These are phyloP conservation scores for Xylaria sp. DNA, from an alignment of 2,329 filamentous ascomycete species.

Conservation along the genomic window DNA sequence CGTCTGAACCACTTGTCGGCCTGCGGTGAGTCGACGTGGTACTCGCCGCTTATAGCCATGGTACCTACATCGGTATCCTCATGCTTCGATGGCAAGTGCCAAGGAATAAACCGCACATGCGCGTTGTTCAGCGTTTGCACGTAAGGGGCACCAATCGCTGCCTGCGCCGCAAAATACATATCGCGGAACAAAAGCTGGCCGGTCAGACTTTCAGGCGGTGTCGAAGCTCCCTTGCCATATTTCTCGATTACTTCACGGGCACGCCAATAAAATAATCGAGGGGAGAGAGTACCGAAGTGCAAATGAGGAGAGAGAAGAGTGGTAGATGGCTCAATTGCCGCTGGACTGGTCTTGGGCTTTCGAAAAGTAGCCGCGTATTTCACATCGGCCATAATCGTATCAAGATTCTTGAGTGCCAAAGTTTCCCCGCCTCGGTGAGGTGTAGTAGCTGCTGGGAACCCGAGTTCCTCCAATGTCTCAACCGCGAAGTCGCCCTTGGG, in stretches of 20 bases:
- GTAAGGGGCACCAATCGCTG: slow-evolving; percentile 72
- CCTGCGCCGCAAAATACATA: slow-evolving; percentile 86
- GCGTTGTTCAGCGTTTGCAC: slow-evolving; percentile 73
- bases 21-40: slow-evolving; percentile 70
- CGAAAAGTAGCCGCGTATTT: slow-evolving; percentile 78
- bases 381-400: slow-evolving; percentile 68
- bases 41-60: slow-evolving; percentile 65
- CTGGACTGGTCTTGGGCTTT: slow-evolving; percentile 80
- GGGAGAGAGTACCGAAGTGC: slow-evolving; percentile 79
- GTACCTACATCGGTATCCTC: slow-evolving; percentile 54
- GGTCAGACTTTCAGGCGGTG: slow-evolving; percentile 74
- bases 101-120: slow-evolving; percentile 79
- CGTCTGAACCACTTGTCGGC: slow-evolving; percentile 74
- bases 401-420: slow-evolving; percentile 67
- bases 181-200: slow-evolving; percentile 82
- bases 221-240: slow-evolving; percentile 66
- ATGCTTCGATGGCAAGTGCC: slow-evolving; percentile 75
- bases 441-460: slow-evolving; percentile 72
- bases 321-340: slow-evolving; percentile 77
- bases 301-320: slow-evolving; percentile 78
- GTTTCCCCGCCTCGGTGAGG: slow-evolving; percentile 78
- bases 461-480: slow-evolving; percentile 78
- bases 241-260: slow-evolving; percentile 70
- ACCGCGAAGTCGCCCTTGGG: slow-evolving; percentile 75
- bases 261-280: slow-evolving; percentile 78